Conservation (phyloP, 192 early-diverging fungal species). For the Coemansia sp. region DNA sequence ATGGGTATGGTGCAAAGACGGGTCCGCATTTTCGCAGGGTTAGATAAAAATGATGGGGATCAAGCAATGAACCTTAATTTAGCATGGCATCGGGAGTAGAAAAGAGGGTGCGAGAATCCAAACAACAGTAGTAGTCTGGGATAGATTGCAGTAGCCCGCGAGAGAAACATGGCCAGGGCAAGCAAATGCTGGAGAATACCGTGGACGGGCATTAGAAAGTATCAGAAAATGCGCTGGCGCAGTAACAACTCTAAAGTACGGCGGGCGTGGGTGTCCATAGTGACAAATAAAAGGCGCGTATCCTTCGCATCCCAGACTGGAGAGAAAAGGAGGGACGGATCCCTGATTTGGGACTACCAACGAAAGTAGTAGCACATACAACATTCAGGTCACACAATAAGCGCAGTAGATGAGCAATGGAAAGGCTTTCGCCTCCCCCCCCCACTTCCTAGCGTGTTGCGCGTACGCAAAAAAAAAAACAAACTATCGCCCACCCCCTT, state of each 20-base stretch:
- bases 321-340: not conserved
- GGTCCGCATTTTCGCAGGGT: too few relatives aligned
- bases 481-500: not conserved
- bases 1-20: not conserved
- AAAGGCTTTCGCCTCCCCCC: not conserved
- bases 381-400: not conserved
- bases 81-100: not conserved
- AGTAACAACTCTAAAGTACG: conserved; percentile 22
- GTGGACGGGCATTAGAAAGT: not conserved
- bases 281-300: not conserved
- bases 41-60: too few relatives aligned
- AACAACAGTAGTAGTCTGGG: conserved; percentile 3
- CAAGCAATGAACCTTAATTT: too few relatives aligned
- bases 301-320: conserved; percentile 8
- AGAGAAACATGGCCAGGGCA: not conserved
- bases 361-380: not conserved
- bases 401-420: conserved; percentile 6
- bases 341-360: not conserved
- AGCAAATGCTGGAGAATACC: too few relatives aligned
- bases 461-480: not conserved
- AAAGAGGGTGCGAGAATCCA: not conserved
- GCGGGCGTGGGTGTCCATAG: not conserved
- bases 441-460: not conserved
- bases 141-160: not conserved
- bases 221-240: not conserved